phyloP scores from a whole-genome alignment of 192 early-diverging fungal genomes.

The Gaertneriomyces sp. region DNA sequence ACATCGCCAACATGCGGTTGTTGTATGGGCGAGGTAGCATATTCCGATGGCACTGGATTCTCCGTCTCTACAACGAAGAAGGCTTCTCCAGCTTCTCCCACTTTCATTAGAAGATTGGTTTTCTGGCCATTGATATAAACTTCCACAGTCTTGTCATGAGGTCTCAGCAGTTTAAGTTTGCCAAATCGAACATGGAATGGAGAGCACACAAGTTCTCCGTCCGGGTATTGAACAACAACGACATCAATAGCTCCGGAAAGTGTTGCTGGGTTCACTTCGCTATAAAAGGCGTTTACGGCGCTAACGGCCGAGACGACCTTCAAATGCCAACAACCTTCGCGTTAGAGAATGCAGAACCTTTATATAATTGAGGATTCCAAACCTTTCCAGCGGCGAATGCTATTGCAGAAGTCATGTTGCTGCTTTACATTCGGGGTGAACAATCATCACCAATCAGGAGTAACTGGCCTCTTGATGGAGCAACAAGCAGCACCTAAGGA shows the following conservation, averaged over 20 bases:
- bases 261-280: slow-evolving; percentile 94
- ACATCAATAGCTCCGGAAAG: slow-evolving; percentile 98
- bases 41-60: slow-evolving; percentile 83
- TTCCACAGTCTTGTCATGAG: slow-evolving; percentile 89
- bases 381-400: slow-evolving; percentile 34
- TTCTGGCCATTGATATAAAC: slow-evolving; percentile 77
- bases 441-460: too few relatives aligned
- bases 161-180: slow-evolving; percentile 85
- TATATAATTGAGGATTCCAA: neutral
- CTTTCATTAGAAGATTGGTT: slow-evolving; percentile 82
- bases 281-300: slow-evolving; percentile 86
- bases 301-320: slow-evolving; percentile 31
- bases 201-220: slow-evolving; percentile 83
- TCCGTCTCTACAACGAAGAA: slow-evolving; percentile 97
- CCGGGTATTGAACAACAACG: slow-evolving; percentile 81
- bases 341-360: neutral
- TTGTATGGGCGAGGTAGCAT: slow-evolving; percentile 86
- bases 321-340: neutral
- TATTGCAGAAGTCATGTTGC: slow-evolving; percentile 27
- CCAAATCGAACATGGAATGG: slow-evolving; percentile 99
- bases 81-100: slow-evolving; percentile 94
- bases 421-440: neutral
- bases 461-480: too few relatives aligned
- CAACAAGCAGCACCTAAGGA: too few relatives aligned
- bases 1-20: slow-evolving; percentile 14